Percentiles rank a stretch among this genome's conserved stretches.
phyloP scores from a whole-genome alignment of 495 filamentous ascomycete species.

The Staphylotrichum tortipilum region DNA sequence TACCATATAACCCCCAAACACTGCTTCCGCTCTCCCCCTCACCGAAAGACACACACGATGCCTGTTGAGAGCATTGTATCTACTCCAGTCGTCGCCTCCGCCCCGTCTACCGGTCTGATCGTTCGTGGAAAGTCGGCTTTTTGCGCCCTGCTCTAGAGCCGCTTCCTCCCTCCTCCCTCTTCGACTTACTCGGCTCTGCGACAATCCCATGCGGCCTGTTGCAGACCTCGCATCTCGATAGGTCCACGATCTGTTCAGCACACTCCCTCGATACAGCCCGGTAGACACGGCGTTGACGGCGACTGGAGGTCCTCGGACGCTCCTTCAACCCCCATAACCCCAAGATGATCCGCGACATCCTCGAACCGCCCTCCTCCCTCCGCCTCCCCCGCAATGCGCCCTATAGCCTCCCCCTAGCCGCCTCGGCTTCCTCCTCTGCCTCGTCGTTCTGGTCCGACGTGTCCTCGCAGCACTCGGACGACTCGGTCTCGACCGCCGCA shows the following conservation, averaged over 20 bases:
- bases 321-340: slow-evolving; percentile 24
- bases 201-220: slow-evolving; percentile 22
- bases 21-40: slow-evolving; percentile 16
- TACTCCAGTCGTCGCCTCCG: slow-evolving; percentile 51
- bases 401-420: slow-evolving; percentile 60
- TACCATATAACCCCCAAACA: slow-evolving; percentile 30
- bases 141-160: slow-evolving; percentile 38
- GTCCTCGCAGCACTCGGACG: slow-evolving; percentile 47
- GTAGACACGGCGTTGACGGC: slow-evolving; percentile 46
- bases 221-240: slow-evolving; percentile 34
- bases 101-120: slow-evolving; percentile 48
- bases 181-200: slow-evolving; percentile 33
- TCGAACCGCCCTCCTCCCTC: slow-evolving; percentile 39
- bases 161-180: slow-evolving; percentile 28
- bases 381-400: slow-evolving; percentile 41
- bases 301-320: slow-evolving; percentile 42
- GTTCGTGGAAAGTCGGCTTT: slow-evolving; percentile 41
- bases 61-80: slow-evolving; percentile 37
- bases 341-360: slow-evolving; percentile 47
- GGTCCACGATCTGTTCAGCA: slow-evolving; percentile 32
- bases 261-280: slow-evolving; percentile 34
- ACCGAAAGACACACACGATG: slow-evolving; percentile 43
- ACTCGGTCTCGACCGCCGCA: slow-evolving; percentile 25
- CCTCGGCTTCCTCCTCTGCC: slow-evolving; percentile 63
- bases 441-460: slow-evolving; percentile 74